These are phyloP conservation scores for Phytopythium cucurbitacearum DNA, from an alignment of 352 stramenopile species.

Conservation along the genomic window DNA sequence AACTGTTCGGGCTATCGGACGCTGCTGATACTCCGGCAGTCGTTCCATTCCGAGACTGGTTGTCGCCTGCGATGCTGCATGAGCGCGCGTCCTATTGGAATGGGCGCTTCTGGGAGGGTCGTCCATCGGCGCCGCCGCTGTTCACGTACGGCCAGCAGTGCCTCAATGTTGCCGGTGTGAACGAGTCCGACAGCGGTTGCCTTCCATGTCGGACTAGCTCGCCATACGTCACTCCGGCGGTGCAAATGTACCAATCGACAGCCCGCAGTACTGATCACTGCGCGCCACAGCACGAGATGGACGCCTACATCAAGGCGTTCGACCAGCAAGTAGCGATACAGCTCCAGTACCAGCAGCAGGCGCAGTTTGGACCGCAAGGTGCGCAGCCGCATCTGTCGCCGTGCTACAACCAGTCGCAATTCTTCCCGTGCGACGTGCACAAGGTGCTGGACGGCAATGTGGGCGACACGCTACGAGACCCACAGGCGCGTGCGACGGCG, in stretches of 20 bases:
- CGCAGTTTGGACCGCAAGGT: conserved; percentile 46
- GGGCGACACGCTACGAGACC: conserved; percentile 37
- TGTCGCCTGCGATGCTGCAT: conserved; percentile 33
- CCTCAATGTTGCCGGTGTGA: conserved; percentile 35
- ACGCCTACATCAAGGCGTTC: conserved; percentile 79
- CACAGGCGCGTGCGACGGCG: conserved; percentile 20
- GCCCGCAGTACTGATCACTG: conserved; percentile 31
- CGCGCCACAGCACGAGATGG: conserved; percentile 57
- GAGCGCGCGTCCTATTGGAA: conserved; percentile 82
- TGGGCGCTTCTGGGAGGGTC: conserved; percentile 70
- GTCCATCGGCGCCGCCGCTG: conserved; percentile 46
- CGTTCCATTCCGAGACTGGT: conserved; percentile 45
- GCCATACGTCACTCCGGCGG: conserved; percentile 37
- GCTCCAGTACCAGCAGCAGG: conserved; percentile 72
- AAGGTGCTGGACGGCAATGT: conserved; percentile 65
- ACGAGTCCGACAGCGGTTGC: conserved; percentile 32
- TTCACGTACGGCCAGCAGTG: conserved; percentile 78
- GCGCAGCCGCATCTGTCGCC: conserved; percentile 74
- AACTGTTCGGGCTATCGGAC: conserved; percentile 61
- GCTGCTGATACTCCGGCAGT: conserved; percentile 15
- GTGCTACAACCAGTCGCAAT: conserved; percentile 80
- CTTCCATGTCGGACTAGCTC: conserved; percentile 57
- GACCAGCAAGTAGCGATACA: conserved; percentile 79
- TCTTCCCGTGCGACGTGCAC: conserved; percentile 76
- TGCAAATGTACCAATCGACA: conserved; percentile 41